These are phyloP conservation scores for Clavispora carvajalis DNA, from an alignment of 805 yeast genomes.

Conservation along the genomic window DNA sequence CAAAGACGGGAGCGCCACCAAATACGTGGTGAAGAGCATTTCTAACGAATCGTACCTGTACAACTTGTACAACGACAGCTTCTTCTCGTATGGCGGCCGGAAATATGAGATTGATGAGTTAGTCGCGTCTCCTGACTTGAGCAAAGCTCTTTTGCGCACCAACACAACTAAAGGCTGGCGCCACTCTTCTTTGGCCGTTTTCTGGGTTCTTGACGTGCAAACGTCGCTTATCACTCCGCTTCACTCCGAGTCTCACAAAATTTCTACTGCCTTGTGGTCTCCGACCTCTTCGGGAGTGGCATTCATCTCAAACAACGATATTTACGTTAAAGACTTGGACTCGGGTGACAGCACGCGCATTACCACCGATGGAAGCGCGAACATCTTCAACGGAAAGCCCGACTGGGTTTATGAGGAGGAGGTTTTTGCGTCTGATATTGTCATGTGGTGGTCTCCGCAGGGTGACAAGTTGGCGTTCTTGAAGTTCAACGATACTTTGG, in stretches of 20 bases:
- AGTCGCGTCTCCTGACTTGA: conserved; percentile 63
- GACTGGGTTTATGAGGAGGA: conserved; percentile 97
- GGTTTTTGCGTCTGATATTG: conserved; percentile 62
- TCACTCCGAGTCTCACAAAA: conserved; percentile 7
- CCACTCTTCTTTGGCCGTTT: conserved; percentile 15
- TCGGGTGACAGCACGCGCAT: conserved; percentile 37
- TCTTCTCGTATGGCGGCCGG: conserved; percentile 34
- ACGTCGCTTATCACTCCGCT: conserved; percentile 11
- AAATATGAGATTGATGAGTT: conserved; percentile 47
- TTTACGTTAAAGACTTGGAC: conserved; percentile 47
- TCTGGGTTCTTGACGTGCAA: conserved; percentile 15
- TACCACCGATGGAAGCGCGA: conserved; percentile 65
- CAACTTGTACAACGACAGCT: conserved; percentile 45
- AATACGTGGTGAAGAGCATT: conserved; percentile 53
- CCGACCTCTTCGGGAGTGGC: conserved; percentile 66
- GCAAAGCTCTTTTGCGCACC: conserved; percentile 53
- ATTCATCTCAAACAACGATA: conserved; percentile 62
- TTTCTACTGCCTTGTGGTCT: conserved; percentile 55
- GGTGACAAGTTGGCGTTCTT: conserved; percentile 62
- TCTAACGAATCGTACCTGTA: conserved; percentile 41
- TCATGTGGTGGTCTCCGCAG: conserved; percentile 84
- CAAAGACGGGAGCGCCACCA: conserved; percentile 35
- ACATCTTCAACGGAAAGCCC: conserved; percentile 80
- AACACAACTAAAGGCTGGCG: conserved; percentile 48
- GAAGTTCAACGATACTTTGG: conserved; percentile 67